Evolutionary conservation across 495 filamentous ascomycete species (phyloP).

Genomic region (Friedmanniomyces simplex): DNA sequence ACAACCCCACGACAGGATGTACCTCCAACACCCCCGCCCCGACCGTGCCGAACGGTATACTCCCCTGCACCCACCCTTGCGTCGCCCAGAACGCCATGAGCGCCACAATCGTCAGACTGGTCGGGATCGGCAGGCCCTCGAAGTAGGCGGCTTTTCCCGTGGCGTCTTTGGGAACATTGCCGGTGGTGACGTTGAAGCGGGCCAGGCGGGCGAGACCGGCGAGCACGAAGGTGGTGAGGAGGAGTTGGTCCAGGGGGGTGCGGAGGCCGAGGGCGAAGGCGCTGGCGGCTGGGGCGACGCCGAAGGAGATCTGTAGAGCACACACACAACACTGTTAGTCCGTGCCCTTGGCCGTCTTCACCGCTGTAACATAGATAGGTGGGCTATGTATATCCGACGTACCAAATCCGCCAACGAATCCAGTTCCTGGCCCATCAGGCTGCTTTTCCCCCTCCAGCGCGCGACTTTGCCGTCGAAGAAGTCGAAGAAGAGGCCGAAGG

Average conservation of each 20-base stretch:
- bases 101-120: slow-evolving; percentile 63
- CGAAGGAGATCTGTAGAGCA: slow-evolving; percentile 95
- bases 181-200: slow-evolving; percentile 92
- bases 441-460: slow-evolving; percentile 89
- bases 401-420: slow-evolving; percentile 97
- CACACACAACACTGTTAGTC: neutral
- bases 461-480: slow-evolving; percentile 97
- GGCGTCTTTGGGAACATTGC: slow-evolving; percentile 77
- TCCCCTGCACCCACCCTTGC: slow-evolving; percentile 66
- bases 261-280: slow-evolving; percentile 87
- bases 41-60: slow-evolving; percentile 59
- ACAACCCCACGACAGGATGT: slow-evolving; percentile 75
- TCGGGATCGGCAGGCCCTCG: slow-evolving; percentile 94
- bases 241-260: slow-evolving; percentile 72
- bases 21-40: slow-evolving; percentile 60
- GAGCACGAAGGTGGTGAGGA: slow-evolving; percentile 84
- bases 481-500: slow-evolving; percentile 93
- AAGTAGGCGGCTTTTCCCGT: slow-evolving; percentile 88
- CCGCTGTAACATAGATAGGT: neutral
- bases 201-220: slow-evolving; percentile 89
- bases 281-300: slow-evolving; percentile 72
- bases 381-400: slow-evolving; percentile 24
- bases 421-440: slow-evolving; percentile 93
- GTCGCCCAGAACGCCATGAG: slow-evolving; percentile 86
- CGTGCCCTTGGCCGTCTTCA: neutral